phyloP scores from a whole-genome alignment of 2,329 filamentous ascomycete genomes.

The Leptodontidium sp. region DNA sequence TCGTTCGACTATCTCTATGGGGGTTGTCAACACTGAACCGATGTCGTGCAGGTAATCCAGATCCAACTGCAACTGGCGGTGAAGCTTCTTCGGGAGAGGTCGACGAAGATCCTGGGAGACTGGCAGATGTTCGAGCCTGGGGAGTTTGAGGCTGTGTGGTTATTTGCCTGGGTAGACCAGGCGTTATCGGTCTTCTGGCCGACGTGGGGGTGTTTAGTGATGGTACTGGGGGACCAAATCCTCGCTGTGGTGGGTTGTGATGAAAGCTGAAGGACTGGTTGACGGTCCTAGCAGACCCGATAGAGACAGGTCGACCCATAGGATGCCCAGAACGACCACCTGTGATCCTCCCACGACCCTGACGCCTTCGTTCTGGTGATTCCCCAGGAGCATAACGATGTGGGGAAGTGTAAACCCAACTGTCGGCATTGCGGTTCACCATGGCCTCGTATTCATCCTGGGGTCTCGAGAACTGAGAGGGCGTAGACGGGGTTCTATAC shows the following conservation, averaged over 20 bases:
- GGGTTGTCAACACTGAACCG: neutral
- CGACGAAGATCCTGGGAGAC: conserved; percentile 1
- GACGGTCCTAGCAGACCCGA: conserved; percentile 37
- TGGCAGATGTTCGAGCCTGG: conserved; percentile 1
- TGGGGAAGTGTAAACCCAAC: conserved; percentile 28
- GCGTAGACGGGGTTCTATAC: conserved; percentile 3
- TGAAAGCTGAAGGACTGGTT: conserved; percentile 17
- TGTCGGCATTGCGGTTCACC: conserved; percentile 31
- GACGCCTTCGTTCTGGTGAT: conserved; percentile 39
- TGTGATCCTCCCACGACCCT: conserved; percentile 35
- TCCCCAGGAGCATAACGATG: conserved; percentile 32
- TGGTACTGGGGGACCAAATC: conserved; percentile 8
- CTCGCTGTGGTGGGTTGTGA: conserved; percentile 10
- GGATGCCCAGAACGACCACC: conserved; percentile 24
- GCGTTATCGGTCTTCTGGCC: conserved; percentile 9
- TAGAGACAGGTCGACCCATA: conserved; percentile 37
- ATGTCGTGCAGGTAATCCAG: conserved; percentile 17
- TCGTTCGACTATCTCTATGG: neutral
- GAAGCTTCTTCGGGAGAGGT: conserved; percentile 23
- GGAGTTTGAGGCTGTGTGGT: conserved; percentile 6
- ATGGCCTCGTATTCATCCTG: conserved; percentile 22
- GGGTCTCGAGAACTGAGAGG: conserved; percentile 3
- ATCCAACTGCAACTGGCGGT: conserved; percentile 29
- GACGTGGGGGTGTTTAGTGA: conserved; percentile 13
- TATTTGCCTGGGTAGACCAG: conserved; percentile 3